Base-by-base conservation (phyloP, 2,329 filamentous ascomycete species). In the Aspergillus clavatus region DNA sequence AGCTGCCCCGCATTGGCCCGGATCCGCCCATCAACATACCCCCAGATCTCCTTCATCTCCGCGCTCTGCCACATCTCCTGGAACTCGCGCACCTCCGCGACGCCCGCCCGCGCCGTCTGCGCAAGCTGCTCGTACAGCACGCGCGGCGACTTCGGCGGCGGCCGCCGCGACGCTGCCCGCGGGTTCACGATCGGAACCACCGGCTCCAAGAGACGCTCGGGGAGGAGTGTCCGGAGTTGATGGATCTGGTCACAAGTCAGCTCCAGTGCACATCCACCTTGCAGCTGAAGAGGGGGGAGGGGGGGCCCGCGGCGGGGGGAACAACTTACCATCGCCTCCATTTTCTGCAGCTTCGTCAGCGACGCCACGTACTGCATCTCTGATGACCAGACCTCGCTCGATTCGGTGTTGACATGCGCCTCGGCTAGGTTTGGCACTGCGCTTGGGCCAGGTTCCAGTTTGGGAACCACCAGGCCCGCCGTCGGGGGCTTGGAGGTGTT, bases 141-240 rank as follows among this genome's bases (percentile, higher is more conserved):
- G 12, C 58, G 55, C 1, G 71, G 71, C 1, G 68, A 66, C 23
- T 56, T 60, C 19, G 65, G 60, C 5, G 55, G 42, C 14, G 53
- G 29, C 6, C 52, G 59, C 5, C 50, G 36, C 1, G 50, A 18
- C 8, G 49, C 43, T 11, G 50, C 57, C 7, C 52, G 52, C 7
- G 66, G 65, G 28, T 66, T 64, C 27, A 67, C 55, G 22, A 71
- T 62, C n/a, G 68, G 66, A 3, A 58, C 53, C 10, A 72, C 45
- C 3, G 70, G 69, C 10, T 68, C 66, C 27, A 72, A 54, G 8
- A 72, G 47, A 21, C 67, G 66, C 16, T 62, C 64, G 3, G 71
- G 71, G 23, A 73, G 55, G 14, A 72, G 56, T 19, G 60, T 62
- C 38, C 71, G 71, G 12, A 74, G 58, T 49, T 66, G 60, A 42